Percentiles rank a stretch among this genome's conserved stretches.
Conservation (phyloP, 2,329 filamentous ascomycete genomes). For the Talaromyces sp. region DNA sequence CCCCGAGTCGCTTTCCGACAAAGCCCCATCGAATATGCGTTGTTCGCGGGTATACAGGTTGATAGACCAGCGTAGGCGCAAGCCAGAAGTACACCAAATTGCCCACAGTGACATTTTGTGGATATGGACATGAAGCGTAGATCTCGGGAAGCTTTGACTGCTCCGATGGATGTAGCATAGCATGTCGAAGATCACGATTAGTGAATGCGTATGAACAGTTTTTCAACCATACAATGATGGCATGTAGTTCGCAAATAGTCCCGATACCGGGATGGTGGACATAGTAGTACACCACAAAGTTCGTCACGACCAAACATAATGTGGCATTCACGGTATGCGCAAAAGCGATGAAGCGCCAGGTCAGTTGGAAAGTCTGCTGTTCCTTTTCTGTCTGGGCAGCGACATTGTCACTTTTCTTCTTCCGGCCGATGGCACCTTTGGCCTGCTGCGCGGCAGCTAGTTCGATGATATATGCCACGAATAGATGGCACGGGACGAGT, state of each 20-base stretch:
- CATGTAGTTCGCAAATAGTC: constrained; percentile 84
- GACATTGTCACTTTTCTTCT: constrained; percentile 50
- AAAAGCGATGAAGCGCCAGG: constrained; percentile 77
- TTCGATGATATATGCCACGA: constrained; percentile 88
- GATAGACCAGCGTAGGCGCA: constrained; percentile 93
- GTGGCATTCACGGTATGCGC: constrained; percentile 81
- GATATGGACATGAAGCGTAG: constrained; percentile 82
- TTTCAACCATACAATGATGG: constrained; percentile 94
- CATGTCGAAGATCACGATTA: constrained; percentile 89
- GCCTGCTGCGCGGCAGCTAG: constrained; percentile 76
- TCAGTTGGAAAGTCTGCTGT: constrained; percentile 62
- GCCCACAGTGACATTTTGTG: constrained; percentile 78
- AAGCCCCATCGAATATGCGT: constrained; percentile 80
- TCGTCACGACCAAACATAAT: constrained; percentile 74
- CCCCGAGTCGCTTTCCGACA: constrained; percentile 75
- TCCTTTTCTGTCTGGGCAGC: constrained; percentile 59
- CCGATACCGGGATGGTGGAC: constrained; percentile 93
- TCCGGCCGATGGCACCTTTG: constrained; percentile 60
- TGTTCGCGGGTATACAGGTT: constrained; percentile 90
- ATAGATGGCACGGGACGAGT: constrained; percentile 83
- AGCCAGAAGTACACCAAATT: constrained; percentile 98
- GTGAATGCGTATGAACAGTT: constrained; percentile 94
- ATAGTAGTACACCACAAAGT: constrained; percentile 81
- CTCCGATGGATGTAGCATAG: constrained; percentile 73
- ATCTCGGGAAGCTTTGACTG: constrained; percentile 72